Conservation (phyloP, 1,284 basidiomycete genomes). For the Thelephora terrestris region DNA sequence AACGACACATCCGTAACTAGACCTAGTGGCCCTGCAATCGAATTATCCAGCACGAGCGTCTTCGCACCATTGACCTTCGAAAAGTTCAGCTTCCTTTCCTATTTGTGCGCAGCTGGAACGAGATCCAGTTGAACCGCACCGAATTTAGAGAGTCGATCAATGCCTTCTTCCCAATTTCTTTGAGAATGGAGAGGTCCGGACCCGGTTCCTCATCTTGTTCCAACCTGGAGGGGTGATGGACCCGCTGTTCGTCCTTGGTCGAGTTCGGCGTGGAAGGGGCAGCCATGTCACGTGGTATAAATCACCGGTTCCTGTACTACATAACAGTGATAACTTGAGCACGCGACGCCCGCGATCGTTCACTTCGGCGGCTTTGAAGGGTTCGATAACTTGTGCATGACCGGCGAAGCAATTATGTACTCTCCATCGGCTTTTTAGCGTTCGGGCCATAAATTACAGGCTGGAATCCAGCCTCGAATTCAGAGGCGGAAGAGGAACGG, state of each 20-base stretch:
- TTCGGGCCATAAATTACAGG: too few relatives aligned
- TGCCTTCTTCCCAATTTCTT: slow-evolving; percentile 67
- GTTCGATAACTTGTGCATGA: too few relatives aligned
- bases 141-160: slow-evolving; percentile 79
- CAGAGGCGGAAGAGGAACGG: too few relatives aligned
- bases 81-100: slow-evolving; percentile 5
- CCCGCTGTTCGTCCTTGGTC: slow-evolving; percentile 12
- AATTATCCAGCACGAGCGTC: slow-evolving; percentile 87
- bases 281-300: slow-evolving; percentile 13
- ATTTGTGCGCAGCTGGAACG: slow-evolving; percentile 1
- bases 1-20: slow-evolving; percentile 88
- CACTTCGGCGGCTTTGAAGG: not conserved
- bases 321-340: too few relatives aligned
- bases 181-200: slow-evolving; percentile 63
- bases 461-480: too few relatives aligned
- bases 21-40: slow-evolving; percentile 85
- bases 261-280: slow-evolving; percentile 17
- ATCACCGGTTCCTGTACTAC: too few relatives aligned
- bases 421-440: too few relatives aligned
- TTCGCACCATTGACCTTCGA: slow-evolving; percentile 87
- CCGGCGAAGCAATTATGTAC: too few relatives aligned
- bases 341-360: too few relatives aligned
- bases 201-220: slow-evolving; percentile 25
- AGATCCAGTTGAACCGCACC: slow-evolving; percentile 29
- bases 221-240: slow-evolving; percentile 12